Evolutionary conservation across 257 asterid species (phyloP).

Genomic region (Fraxinus cuspidata): DNA sequence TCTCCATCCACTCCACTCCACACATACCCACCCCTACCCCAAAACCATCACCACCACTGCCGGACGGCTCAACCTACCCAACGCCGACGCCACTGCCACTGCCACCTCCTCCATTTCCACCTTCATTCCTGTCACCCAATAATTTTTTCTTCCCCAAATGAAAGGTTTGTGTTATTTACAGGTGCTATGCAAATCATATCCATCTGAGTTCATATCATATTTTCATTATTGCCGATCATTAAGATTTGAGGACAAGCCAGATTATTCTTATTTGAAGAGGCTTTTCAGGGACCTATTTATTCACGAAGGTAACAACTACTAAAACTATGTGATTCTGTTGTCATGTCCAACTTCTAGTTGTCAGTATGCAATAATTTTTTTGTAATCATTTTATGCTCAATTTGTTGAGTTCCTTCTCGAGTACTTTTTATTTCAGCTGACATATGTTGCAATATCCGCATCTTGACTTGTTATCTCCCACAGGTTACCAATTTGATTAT

Average conservation of each 20-base stretch:
- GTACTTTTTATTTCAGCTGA: neutral
- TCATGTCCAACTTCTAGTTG: neutral
- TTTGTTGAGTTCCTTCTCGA: neutral
- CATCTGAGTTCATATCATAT: constrained; percentile 32
- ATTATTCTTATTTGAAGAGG: constrained; percentile 31
- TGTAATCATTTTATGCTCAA: neutral
- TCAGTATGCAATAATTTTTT: neutral
- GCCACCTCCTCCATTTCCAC: too few relatives aligned
- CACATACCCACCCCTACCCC: too few relatives aligned
- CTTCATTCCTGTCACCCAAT: too few relatives aligned
- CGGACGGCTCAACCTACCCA: too few relatives aligned
- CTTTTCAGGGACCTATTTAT: constrained; percentile 33
- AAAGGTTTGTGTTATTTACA: too few relatives aligned
- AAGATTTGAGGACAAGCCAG: constrained; percentile 35
- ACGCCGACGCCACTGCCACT: too few relatives aligned
- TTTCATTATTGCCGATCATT: constrained; percentile 33
- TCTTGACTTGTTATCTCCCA: constrained; percentile 5
- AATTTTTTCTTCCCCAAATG: too few relatives aligned
- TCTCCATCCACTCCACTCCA: too few relatives aligned
- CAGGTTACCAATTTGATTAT: constrained; percentile 41
- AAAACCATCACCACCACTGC: too few relatives aligned
- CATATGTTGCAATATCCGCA: neutral
- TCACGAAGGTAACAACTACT: constrained; percentile 26
- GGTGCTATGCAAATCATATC: constrained; percentile 34
- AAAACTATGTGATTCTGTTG: neutral